These are phyloP conservation scores for Coemansia sp. DNA, from an alignment of 192 early-diverging fungal genomes.

Conservation along the genomic window DNA sequence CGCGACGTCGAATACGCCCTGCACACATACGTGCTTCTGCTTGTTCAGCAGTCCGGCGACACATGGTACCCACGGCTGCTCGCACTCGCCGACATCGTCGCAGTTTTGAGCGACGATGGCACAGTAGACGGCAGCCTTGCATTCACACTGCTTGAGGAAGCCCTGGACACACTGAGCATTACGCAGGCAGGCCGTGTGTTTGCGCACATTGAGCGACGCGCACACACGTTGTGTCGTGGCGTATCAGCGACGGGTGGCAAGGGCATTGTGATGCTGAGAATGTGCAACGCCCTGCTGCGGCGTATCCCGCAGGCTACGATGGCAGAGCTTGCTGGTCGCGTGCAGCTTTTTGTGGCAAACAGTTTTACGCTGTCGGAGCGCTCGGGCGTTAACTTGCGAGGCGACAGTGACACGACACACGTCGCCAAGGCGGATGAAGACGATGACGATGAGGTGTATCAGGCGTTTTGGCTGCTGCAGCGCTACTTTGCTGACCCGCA, in stretches of 20 bases:
- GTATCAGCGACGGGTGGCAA: conserved; percentile 80
- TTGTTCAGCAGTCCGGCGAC: too few species aligned
- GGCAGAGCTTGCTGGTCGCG: conserved; percentile 80
- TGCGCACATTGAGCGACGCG: conserved; percentile 40
- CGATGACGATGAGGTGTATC: conserved; percentile 55
- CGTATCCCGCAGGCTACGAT: conserved; percentile 82
- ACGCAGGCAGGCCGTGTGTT: conserved; percentile 20
- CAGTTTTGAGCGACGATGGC: conserved; percentile 22
- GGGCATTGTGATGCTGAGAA: conserved; percentile 72
- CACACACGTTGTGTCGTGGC: conserved; percentile 41
- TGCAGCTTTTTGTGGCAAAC: conserved; percentile 82
- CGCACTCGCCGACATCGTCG: conserved; percentile 30
- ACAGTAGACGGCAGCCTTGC: conserved; percentile 24
- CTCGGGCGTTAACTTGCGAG: conserved; percentile 85
- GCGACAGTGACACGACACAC: conserved; percentile 50
- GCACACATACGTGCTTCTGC: conserved; percentile 12
- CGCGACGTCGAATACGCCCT: conserved; percentile 31
- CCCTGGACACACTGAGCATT: conserved; percentile 42
- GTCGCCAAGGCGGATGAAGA: conserved; percentile 3
- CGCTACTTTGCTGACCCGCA: conserved; percentile 70
- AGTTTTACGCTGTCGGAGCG: conserved; percentile 84
- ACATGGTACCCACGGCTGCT: background rate
- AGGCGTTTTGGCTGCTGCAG: conserved; percentile 79
- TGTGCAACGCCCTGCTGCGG: conserved; percentile 88
- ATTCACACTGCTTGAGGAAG: conserved; percentile 39